Evolutionary conservation across 1,139 yeast genomes (phyloP), one percentile per base, ranked within the genome.

Genomic region (Zygosaccharomyces pseudobailii): DNA sequence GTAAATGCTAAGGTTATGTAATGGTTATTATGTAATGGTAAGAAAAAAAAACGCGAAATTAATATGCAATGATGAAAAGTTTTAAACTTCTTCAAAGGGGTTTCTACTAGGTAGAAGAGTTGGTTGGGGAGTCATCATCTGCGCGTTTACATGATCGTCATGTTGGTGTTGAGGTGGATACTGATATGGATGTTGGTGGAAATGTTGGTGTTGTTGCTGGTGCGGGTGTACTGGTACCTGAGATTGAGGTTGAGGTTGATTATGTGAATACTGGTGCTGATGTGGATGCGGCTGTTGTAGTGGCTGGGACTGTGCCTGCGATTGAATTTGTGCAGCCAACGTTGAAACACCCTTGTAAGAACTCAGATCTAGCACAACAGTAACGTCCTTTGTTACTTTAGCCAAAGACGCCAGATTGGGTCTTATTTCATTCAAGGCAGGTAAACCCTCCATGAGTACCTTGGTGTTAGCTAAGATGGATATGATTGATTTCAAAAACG

Each of bases 341-440:
- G 45, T 43, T 44, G 62, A 68, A 46, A 59, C 70, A 36, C 59
- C 67, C 47, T 75, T 74, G 62, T 78, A 77, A 5, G 81, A 71
- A 45, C 83, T 77, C 42, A 74, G 71, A 61, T 89, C 96, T 40
- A 89, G 69, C 56, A 87, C 73, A 10, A 87, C 81, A 0, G 97
- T 89, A 9, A 90, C 87, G 58, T 90, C 97, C 61, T 90, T 90
- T 2, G 96, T 87, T 4, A 90, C 85, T 53, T 88, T 82, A 0
- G 97, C 89, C 49, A 90, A 71, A 30, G 82, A 79, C 0, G 96
- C 87, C 70, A 90, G 76, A 6, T 87, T 83, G 5, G 87, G 80
- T 51, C 96, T 73, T 3, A 87, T 86, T 48, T 87, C 96, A 56
- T 86, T 84, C 43, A 90, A 72, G 10, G 82, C 76, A 0, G 95